These are phyloP conservation scores for Tripidium arundinaceum DNA, from an alignment of 202 grass and related monocot genomes.

Conservation along the genomic window DNA sequence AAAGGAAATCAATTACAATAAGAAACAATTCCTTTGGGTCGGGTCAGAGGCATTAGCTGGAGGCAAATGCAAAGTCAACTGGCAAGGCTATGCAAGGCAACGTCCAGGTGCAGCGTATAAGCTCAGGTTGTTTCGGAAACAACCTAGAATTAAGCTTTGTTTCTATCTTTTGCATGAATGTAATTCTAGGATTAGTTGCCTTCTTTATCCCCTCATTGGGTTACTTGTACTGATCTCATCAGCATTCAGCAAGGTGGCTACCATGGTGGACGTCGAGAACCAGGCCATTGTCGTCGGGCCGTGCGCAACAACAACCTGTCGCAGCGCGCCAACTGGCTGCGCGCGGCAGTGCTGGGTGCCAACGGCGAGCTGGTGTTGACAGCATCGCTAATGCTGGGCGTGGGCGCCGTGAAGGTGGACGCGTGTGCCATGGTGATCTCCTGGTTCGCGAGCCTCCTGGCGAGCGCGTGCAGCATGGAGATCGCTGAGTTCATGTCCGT, in stretches of 20 bases:
- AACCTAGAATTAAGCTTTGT: too few species aligned
- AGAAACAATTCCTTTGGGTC: too few species aligned
- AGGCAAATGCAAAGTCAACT: too few species aligned
- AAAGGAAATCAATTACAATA: too few species aligned
- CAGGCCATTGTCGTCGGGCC: background rate
- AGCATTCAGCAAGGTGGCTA: too few species aligned
- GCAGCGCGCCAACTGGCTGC: slow-evolving; percentile 35
- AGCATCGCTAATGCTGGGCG: slow-evolving; percentile 76
- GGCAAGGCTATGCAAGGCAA: too few species aligned
- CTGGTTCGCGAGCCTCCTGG: slow-evolving; percentile 71
- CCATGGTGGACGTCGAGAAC: slow-evolving; percentile 38
- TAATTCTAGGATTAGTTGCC: too few species aligned
- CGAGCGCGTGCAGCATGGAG: slow-evolving; percentile 88
- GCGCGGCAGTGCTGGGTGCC: slow-evolving; percentile 75
- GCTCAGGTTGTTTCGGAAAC: too few species aligned
- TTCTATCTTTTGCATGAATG: too few species aligned
- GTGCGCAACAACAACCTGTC: slow-evolving; percentile 17
- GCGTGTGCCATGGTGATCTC: slow-evolving; percentile 65
- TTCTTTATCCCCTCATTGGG: too few species aligned
- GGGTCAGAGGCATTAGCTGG: too few species aligned
- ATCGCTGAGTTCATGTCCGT: slow-evolving; percentile 87
- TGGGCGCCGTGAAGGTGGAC: slow-evolving; percentile 71
- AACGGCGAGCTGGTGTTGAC: slow-evolving; percentile 84
- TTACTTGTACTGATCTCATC: too few species aligned
- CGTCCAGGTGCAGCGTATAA: slow-evolving; percentile 4